Conservation (phyloP, 768 basidiomycete species). For the Phylloporus scabripes region DNA sequence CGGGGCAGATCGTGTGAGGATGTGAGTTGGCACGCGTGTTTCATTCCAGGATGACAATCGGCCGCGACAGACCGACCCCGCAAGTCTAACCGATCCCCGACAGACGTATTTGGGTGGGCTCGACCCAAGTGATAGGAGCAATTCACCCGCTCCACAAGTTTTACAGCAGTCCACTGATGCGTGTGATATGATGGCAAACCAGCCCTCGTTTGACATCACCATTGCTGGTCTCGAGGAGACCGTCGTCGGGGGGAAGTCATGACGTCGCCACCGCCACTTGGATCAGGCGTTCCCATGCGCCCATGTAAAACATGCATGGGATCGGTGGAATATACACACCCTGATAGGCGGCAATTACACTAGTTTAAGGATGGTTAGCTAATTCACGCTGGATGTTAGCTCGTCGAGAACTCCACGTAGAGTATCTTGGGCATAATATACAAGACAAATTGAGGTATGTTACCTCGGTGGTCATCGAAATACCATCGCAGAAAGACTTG, state of each 20-base stretch:
- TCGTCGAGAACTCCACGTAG: not conserved
- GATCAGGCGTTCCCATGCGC: not conserved
- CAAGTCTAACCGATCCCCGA: not conserved
- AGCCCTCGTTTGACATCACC: not conserved
- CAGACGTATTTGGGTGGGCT: not conserved
- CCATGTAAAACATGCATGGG: not conserved
- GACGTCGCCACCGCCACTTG: not conserved
- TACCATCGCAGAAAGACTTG: not conserved
- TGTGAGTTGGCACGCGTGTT: not conserved
- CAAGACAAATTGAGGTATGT: not conserved
- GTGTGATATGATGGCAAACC: not conserved
- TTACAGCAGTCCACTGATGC: not conserved
- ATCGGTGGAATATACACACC: not conserved
- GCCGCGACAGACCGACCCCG: not conserved
- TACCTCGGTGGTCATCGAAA: not conserved
- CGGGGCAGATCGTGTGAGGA: not conserved
- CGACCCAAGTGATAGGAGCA: not conserved
- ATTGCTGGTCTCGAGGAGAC: conserved; percentile 1
- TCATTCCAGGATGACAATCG: not conserved
- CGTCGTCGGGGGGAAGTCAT: not conserved
- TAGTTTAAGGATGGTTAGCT: not conserved
- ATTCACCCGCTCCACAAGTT: not conserved
- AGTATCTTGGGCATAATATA: not conserved
- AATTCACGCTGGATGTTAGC: not conserved
- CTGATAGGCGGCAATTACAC: not conserved